Percentiles rank a stretch among this genome's conserved stretches.
These are phyloP conservation scores for Termitomyces titanicus DNA, from an alignment of 768 basidiomycete genomes.

Conservation along the genomic window DNA sequence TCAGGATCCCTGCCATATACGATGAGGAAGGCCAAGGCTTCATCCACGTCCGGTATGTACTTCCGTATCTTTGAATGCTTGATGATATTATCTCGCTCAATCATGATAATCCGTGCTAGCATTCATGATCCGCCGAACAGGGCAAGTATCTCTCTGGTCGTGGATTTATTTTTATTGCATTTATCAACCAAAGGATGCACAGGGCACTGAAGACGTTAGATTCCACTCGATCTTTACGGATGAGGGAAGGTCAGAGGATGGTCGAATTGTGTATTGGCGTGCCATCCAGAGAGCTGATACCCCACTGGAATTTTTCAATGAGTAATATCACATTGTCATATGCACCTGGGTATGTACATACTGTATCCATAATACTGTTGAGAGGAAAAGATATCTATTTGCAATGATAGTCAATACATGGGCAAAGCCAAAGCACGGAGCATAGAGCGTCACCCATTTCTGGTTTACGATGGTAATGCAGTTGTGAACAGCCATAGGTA, in stretches of 20 bases:
- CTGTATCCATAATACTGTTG: neutral
- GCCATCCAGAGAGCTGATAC: conserved; percentile 60
- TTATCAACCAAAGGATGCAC: conserved; percentile 2
- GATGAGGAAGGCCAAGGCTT: conserved; percentile 64
- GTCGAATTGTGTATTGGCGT: conserved; percentile 40
- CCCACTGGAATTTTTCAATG: conserved; percentile 69
- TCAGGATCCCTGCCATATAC: conserved; percentile 62
- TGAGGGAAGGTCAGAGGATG: conserved; percentile 44
- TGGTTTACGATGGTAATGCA: neutral
- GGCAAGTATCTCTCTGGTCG: conserved; percentile 30
- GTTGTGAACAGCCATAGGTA: too few species aligned
- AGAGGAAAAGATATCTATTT: neutral
- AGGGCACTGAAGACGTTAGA: conserved; percentile 63
- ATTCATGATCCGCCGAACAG: conserved; percentile 75
- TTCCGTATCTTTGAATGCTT: conserved; percentile 3
- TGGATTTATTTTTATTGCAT: neutral
- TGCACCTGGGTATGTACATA: neutral
- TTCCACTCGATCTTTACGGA: conserved; percentile 75
- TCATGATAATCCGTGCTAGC: conserved; percentile 32
- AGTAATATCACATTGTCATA: conserved; percentile 31
- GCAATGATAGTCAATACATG: neutral
- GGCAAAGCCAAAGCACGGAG: neutral
- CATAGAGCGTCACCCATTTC: neutral
- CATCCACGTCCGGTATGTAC: conserved; percentile 62
- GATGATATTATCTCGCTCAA: neutral